Evolutionary conservation across 768 basidiomycete species (phyloP), one percentile per base, ranked within the genome.

Genomic region (Cystobasidium ongulense): DNA sequence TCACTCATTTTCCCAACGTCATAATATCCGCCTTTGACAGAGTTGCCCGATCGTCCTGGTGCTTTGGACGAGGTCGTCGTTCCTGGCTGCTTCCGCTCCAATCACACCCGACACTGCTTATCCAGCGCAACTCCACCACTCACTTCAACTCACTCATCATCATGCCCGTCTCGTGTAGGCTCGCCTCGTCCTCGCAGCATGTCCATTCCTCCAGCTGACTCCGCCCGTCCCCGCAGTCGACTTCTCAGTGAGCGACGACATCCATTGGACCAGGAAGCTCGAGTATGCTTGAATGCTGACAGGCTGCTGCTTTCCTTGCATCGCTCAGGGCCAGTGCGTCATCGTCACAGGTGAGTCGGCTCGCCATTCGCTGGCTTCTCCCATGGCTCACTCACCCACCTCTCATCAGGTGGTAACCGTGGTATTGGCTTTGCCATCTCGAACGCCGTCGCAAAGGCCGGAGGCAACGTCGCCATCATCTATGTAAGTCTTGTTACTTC

Each of bases 361-460:
- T 61, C 57, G 31, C 57, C 57, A 4, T 61, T 61, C 13, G 23
- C 36, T 25, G 57, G 36, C 10, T 23, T 8, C 23, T 11, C 57
- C 23, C 4, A 50, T 50, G 46, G 21, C 46, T 39, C 8, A 11
- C 46, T 21, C 3, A n/a, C n/a, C n/a, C 46, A 50, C 46, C 21
- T 50, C 18, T 21, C 21, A 21, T 21, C 18, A 50, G 63, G 63
- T 35, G 35, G 36, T 35, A 67, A 65, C 41, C 31, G 74, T 29
- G 76, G 76, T 23, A 76, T 76, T 64, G 76, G 76, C 23, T 71
- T 41, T 52, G 76, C 74, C 11, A 63, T 68, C 31, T 64, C 70
- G 1, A 59, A 63, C 10, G 70, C 74, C 1, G 25, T 76, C 31
- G 76, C 76, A 17, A 67, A 75, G 71, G 74, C 74, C 7, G 76